phyloP scores from a whole-genome alignment of 108 stramenopile species.

The Aureococcus anophagefferens region DNA sequence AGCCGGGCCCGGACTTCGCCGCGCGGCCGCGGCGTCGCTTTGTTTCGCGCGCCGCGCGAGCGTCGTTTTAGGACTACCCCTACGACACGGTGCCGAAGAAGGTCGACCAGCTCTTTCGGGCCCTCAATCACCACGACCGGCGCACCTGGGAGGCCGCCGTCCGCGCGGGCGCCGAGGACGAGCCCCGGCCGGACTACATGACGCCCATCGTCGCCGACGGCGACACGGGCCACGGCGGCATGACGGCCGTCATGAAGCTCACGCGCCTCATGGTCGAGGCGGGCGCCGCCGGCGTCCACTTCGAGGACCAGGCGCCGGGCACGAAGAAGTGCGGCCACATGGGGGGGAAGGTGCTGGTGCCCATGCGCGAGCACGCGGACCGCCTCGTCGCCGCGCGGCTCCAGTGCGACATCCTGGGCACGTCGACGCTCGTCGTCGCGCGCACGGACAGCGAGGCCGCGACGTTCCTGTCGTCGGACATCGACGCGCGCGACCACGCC shows the following conservation, averaged over 20 bases:
- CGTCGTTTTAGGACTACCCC: constrained; percentile 64
- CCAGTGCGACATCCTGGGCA: constrained; percentile 78
- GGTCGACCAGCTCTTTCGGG: constrained; percentile 84
- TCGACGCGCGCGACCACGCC: constrained; percentile 89
- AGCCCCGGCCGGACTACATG: constrained; percentile 67
- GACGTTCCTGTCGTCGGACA: constrained; percentile 81
- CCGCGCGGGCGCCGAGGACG: constrained; percentile 43
- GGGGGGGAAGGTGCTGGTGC: constrained; percentile 83
- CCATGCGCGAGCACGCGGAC: constrained; percentile 88
- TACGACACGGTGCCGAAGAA: constrained; percentile 80
- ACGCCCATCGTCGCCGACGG: constrained; percentile 88
- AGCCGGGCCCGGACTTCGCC: constrained; percentile 92
- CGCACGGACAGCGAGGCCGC: constrained; percentile 93
- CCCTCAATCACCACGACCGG: constrained; percentile 85
- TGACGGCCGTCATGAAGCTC: constrained; percentile 88
- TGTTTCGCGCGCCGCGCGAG: too few species aligned
- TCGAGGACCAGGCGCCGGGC: constrained; percentile 68
- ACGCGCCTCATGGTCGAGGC: constrained; percentile 86
- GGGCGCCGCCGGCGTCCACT: constrained; percentile 72
- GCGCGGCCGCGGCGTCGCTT: too few species aligned
- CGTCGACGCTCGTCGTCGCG: constrained; percentile 70
- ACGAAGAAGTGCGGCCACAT: constrained; percentile 97
- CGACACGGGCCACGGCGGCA: constrained; percentile 74
- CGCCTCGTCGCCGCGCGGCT: constrained; percentile 80
- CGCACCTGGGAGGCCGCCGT: constrained; percentile 64